Evolutionary conservation across 202 grass and related monocot species (phyloP), one percentile per base, ranked within the genome.

Genomic region (Saccharum hybrid): DNA sequence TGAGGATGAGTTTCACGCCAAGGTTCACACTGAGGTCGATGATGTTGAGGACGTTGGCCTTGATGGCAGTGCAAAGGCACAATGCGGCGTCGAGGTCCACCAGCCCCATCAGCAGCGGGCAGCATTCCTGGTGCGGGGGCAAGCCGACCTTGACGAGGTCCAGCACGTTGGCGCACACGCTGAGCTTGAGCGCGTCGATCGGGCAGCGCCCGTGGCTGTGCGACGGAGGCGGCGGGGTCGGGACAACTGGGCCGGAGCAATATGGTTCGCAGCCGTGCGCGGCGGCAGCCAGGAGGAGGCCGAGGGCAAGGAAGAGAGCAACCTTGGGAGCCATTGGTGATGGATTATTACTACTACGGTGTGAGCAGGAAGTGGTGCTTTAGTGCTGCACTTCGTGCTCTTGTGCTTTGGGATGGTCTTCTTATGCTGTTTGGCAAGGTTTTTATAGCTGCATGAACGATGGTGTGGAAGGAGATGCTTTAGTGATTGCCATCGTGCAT

Each of bases 21-120:
- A 94, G n/a, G 40, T 89, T 84, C 9, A 94, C 4, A 69, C 81
- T 86, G 59, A 91, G 89, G 22, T 74, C 11, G 68, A 91, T 11
- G 68, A 91, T 2, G 45, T 87, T 89, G 5, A 90, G 69, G 40
- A 94, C 45, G 69, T 94, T 83, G 23, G 89, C 89, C 71, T 78
- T 89, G 61, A 94, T 46, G 5, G 81, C 89, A 0, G 85, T 94
- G 89, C 92, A 94, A 52, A 94, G 87, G 81, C 92, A 94, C 0
- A 88, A 61, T 2, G 82, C 82, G 66, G 86, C 86, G 67, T 91
- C 73, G 42, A 88, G 78, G 72, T 91, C 79, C 7, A 75, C 34
- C 21, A 91, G 68, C 8, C 73, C 67, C 10, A 63, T 0, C 2
- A 91, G 75, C 28, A 91, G 73, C 1, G 82, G 46, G 82, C 90